Base-by-base conservation (phyloP, 179 eudicot genomes). In the Silene vulgaris region DNA sequence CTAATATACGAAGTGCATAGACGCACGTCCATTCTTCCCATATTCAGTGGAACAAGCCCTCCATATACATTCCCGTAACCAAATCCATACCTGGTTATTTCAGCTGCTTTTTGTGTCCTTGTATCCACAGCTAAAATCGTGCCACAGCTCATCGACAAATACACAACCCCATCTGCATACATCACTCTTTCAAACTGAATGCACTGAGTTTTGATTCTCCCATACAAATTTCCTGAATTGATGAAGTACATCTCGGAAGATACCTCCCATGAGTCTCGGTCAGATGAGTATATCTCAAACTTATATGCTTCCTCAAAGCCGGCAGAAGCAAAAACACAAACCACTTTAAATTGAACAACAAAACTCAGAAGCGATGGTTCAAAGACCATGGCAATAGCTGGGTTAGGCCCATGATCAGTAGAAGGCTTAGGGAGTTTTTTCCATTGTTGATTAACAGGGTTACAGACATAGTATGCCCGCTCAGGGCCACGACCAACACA, bases 341-440 rank as follows among this genome's bases (percentile, higher is more conserved):
- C 69, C 6, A 88, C 76, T 73, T 84, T 84, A 75, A 82, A 89
- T 29, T 82, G 82, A 48, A 84, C 86, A 69, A 61, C 82, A 74
- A 86, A 88, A 69, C 83, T 85, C 32, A 86, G 78, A 61, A 77
- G 35, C 17, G 93, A 86, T 52, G 93, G 93, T 71, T 89, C 90
- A 72, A 88, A 89, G 37, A 77, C 72, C 30, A 89, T 85, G 65
- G 83, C 87, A 59, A 85, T 11, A 17, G 81, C 77, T 45, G 93
- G 84, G 63, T 85, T 70, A 26, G 82, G 40, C 56, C 93, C 90
- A 75, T 89, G 91, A 77, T 82, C 72, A 30, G 75, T 81, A 63
- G 43, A 77, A 14, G 89, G 79, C 57, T 82, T 79, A 0, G 91
- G 91, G 64, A 89, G 87, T 75, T 80, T 81, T 74, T 79, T 83